Conservation (phyloP, 2,329 filamentous ascomycete species). For the Stachybotrys chlorohalonatus region DNA sequence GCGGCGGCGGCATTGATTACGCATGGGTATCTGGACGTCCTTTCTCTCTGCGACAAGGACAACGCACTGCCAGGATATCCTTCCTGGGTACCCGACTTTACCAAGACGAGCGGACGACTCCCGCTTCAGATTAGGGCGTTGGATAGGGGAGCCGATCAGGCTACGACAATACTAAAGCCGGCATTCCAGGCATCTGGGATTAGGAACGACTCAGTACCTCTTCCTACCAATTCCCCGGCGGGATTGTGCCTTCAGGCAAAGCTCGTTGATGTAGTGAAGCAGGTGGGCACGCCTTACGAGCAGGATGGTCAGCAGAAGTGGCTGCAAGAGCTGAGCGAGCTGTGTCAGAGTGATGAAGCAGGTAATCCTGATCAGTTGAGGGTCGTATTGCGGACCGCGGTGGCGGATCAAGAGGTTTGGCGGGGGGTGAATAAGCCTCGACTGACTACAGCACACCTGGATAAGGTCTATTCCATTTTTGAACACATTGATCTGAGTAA, state of each 20-base stretch:
- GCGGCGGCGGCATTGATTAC: neutral
- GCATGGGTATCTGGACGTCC: neutral
- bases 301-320: neutral
- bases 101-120: neutral
- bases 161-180: neutral
- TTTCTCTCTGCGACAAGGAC: neutral
- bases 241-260: neutral
- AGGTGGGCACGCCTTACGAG: neutral
- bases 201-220: neutral
- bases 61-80: neutral
- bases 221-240: neutral
- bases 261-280: neutral
- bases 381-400: slow-evolving; percentile 1
- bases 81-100: neutral
- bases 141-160: neutral
- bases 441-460: neutral
- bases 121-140: neutral
- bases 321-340: neutral
- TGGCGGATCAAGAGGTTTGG: slow-evolving; percentile 2
- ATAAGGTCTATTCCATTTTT: neutral
- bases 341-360: neutral
- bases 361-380: neutral
- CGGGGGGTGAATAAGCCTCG: neutral
- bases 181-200: neutral
- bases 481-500: neutral